Conservation (phyloP, 441 rosid genomes). For the Rhodomyrtus psidioides region DNA sequence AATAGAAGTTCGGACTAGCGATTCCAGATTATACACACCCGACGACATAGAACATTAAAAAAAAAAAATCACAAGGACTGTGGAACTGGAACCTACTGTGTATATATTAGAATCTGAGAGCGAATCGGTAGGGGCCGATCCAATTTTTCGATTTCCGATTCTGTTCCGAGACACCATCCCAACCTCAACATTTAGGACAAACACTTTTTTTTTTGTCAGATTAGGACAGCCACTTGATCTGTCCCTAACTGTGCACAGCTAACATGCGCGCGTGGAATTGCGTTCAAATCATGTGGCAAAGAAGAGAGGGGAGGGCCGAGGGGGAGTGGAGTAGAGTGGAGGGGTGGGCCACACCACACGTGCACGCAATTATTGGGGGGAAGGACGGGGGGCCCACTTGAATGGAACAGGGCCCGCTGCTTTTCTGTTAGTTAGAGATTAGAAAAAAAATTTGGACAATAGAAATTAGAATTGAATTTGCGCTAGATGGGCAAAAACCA, state of each 20-base stretch:
- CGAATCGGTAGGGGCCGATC: too few species aligned
- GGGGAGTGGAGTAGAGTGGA: not conserved
- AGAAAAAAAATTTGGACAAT: too few species aligned
- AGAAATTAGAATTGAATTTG: not conserved
- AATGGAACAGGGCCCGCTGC: not conserved
- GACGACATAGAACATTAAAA: too few species aligned
- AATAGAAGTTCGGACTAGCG: too few species aligned
- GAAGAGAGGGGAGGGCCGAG: not conserved
- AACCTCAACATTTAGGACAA: too few species aligned
- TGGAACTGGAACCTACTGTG: too few species aligned
- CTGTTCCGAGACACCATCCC: too few species aligned
- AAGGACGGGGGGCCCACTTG: conserved; percentile 5
- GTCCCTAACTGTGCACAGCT: not conserved
- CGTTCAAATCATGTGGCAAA: not conserved
- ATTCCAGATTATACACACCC: too few species aligned
- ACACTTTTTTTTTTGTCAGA: too few species aligned
- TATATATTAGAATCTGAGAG: too few species aligned
- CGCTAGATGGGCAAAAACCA: not conserved
- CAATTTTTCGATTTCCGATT: too few species aligned
- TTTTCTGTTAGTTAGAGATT: not conserved
- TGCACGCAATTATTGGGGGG: conserved; percentile 27
- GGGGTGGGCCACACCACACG: conserved; percentile 20
- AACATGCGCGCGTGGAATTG: not conserved
- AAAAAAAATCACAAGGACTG: too few species aligned
- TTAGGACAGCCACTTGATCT: not conserved